phyloP scores from a whole-genome alignment of 2,329 filamentous ascomycete genomes.

The Penicillium sp. region DNA sequence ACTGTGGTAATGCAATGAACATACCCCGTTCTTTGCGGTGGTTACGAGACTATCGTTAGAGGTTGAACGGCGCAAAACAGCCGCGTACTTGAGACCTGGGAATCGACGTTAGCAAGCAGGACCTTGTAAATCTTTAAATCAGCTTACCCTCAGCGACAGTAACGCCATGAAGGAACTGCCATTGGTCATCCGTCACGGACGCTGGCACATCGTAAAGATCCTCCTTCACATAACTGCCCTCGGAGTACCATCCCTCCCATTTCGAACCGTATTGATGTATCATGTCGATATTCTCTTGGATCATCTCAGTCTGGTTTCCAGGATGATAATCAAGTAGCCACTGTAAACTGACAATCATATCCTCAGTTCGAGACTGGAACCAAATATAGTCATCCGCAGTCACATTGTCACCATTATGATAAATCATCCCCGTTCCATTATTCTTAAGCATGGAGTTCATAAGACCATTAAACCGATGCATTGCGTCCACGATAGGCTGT shows the following conservation, averaged over 20 bases:
- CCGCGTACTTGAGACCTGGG: conserved; percentile 49
- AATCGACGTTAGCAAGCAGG: not conserved
- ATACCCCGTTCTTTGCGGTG: conserved; percentile 44
- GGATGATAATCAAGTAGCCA: conserved; percentile 55
- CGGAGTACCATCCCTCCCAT: conserved; percentile 48
- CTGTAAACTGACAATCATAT: conserved; percentile 53
- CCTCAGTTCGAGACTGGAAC: conserved; percentile 45
- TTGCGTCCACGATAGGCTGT: conserved; percentile 51
- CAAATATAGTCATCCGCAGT: conserved; percentile 40
- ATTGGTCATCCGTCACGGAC: conserved; percentile 37
- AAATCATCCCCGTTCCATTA: conserved; percentile 56
- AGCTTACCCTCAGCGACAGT: conserved; percentile 47
- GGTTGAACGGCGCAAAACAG: conserved; percentile 52
- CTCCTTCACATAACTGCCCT: conserved; percentile 42
- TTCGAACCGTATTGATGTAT: conserved; percentile 46
- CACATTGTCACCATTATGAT: conserved; percentile 49
- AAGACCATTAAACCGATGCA: conserved; percentile 56
- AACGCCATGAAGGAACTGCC: conserved; percentile 52
- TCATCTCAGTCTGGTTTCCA: conserved; percentile 35
- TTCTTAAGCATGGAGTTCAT: conserved; percentile 60
- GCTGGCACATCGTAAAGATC: conserved; percentile 38
- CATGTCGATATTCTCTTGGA: conserved; percentile 51
- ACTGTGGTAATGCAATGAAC: not conserved
- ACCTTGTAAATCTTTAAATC: not conserved
- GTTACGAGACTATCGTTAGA: conserved; percentile 48